phyloP scores from a whole-genome alignment of 306 rosid species.

The Pyrus communis region DNA sequence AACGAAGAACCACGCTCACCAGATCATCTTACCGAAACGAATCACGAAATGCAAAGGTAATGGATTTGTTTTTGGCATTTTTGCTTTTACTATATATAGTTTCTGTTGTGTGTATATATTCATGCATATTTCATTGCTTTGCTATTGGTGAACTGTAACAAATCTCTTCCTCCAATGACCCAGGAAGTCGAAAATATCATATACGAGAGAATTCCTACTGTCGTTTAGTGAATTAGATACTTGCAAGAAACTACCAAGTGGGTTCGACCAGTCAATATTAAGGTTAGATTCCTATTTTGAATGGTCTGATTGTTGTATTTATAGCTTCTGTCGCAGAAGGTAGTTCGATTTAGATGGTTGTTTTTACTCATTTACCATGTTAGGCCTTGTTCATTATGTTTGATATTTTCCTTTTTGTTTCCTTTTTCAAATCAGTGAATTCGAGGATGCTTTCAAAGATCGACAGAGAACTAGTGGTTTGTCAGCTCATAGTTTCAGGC shows the following conservation, averaged over 20 bases:
- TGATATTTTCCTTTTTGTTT: background rate
- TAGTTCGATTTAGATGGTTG: background rate
- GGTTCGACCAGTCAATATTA: slow-evolving; percentile 63
- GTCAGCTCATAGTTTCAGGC: slow-evolving; percentile 53
- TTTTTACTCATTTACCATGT: background rate
- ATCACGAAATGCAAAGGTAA: slow-evolving; percentile 57
- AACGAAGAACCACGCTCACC: slow-evolving; percentile 33
- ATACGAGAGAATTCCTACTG: slow-evolving; percentile 69
- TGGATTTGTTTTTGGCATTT: slow-evolving; percentile 2
- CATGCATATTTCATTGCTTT: slow-evolving; percentile 1
- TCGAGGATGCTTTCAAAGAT: slow-evolving; percentile 61
- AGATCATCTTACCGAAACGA: slow-evolving; percentile 31
- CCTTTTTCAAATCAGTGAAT: slow-evolving; percentile 46
- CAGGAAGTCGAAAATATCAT: slow-evolving; percentile 58
- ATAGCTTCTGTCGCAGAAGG: background rate
- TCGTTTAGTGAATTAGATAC: slow-evolving; percentile 68
- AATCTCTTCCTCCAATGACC: slow-evolving; percentile 10
- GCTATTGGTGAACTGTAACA: slow-evolving; percentile 13
- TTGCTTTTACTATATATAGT: background rate
- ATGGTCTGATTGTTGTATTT: background rate
- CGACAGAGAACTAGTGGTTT: slow-evolving; percentile 69
- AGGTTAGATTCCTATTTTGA: slow-evolving; percentile 39
- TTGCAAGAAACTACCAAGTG: slow-evolving; percentile 73
- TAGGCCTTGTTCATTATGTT: slow-evolving; percentile 19
- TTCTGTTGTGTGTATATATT: background rate